Percentiles rank a stretch among this genome's conserved stretches.
Conservation (phyloP, 2,329 filamentous ascomycete species). For the Aspergillus caelatus region DNA sequence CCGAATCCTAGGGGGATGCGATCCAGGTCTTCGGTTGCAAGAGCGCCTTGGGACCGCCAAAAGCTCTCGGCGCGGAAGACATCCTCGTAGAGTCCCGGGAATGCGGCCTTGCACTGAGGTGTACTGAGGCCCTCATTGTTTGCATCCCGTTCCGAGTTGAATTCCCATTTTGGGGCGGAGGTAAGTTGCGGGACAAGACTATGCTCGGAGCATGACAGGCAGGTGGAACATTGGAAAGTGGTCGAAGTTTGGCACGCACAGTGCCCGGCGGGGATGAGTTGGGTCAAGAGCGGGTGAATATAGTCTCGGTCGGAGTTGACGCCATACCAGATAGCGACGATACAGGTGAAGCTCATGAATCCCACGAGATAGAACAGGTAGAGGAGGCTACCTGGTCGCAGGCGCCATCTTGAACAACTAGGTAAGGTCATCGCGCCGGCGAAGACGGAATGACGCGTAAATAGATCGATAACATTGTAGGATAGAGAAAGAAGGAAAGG, state of each 20-base stretch:
- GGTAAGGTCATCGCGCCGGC: slow-evolving; percentile 25
- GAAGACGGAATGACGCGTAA: slow-evolving; percentile 6
- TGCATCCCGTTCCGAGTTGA: slow-evolving; percentile 36
- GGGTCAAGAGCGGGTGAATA: slow-evolving; percentile 40
- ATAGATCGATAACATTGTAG: slow-evolving; percentile 14
- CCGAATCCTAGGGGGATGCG: slow-evolving; percentile 30
- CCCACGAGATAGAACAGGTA: slow-evolving; percentile 24
- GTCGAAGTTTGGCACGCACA: slow-evolving; percentile 43
- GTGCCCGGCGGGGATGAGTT: slow-evolving; percentile 43
- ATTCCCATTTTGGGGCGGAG: slow-evolving; percentile 29
- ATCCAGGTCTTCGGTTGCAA: slow-evolving; percentile 33
- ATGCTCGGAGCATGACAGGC: slow-evolving; percentile 31
- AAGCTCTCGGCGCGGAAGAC: slow-evolving; percentile 32
- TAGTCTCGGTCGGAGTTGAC: slow-evolving; percentile 42
- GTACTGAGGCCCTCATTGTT: slow-evolving; percentile 32
- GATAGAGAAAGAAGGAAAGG: background rate
- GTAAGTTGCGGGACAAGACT: slow-evolving; percentile 8
- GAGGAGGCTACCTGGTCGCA: slow-evolving; percentile 23
- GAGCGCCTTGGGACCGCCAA: slow-evolving; percentile 30
- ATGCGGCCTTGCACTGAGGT: slow-evolving; percentile 35
- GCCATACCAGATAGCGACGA: slow-evolving; percentile 35
- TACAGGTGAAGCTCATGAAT: slow-evolving; percentile 21
- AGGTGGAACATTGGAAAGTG: slow-evolving; percentile 41
- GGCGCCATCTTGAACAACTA: slow-evolving; percentile 24
- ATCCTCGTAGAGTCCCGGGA: slow-evolving; percentile 43